phyloP scores from a whole-genome alignment of 768 basidiomycete species.

The Termitomyces sp. region DNA sequence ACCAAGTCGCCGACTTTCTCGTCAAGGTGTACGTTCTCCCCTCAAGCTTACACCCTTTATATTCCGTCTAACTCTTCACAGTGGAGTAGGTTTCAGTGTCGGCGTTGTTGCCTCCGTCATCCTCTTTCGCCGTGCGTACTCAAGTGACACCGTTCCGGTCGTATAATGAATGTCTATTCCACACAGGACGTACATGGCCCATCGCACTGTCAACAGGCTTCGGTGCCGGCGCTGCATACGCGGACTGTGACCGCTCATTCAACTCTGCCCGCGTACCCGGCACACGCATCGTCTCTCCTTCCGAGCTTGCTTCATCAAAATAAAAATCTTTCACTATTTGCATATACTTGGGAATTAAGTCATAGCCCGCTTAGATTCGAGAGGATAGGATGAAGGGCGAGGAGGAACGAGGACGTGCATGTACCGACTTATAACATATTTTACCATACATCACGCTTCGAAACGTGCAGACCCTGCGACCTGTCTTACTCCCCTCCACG shows the following conservation, averaged over 20 bases:
- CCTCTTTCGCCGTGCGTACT: conserved; percentile 81
- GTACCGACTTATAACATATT: too few species aligned
- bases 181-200: conserved; percentile 86
- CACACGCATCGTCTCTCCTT: conserved; percentile 61
- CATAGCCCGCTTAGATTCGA: neutral
- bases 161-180: neutral
- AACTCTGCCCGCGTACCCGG: conserved; percentile 88
- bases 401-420: neutral
- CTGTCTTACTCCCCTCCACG: too few species aligned
- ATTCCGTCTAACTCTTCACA: conserved; percentile 26
- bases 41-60: neutral
- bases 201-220: conserved; percentile 85
- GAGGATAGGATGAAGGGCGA: neutral
- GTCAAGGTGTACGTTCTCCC: conserved; percentile 72
- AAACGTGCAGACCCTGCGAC: too few species aligned
- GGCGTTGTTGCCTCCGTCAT: conserved; percentile 89
- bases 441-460: too few species aligned
- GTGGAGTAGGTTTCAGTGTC: conserved; percentile 84
- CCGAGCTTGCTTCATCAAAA: conserved; percentile 19
- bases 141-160: neutral
- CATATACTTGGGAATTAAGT: neutral
- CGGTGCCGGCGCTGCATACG: conserved; percentile 82
- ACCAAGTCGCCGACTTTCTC: conserved; percentile 70
- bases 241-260: conserved; percentile 93
- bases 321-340: neutral